Percentiles rank a stretch among this genome's conserved stretches.
These are phyloP conservation scores for Vanderwaltozyma yarrowii DNA, from an alignment of 805 yeast species.

Conservation along the genomic window DNA sequence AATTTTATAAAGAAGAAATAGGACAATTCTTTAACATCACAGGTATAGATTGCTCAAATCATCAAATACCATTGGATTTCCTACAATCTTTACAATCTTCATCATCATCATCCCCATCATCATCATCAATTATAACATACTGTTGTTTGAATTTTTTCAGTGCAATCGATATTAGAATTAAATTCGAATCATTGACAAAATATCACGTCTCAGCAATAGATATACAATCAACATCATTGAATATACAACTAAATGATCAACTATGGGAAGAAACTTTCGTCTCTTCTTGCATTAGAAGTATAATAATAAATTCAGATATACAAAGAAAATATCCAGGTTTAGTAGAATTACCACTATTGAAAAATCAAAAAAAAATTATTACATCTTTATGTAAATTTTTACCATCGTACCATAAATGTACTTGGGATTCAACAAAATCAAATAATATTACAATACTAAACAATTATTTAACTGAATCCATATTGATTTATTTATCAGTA, in stretches of 20 bases:
- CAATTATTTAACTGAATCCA: conserved; percentile 45
- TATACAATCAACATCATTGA: conserved; percentile 6
- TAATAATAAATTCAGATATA: conserved; percentile 43
- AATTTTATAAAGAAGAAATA: conserved; percentile 33
- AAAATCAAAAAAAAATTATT: conserved; percentile 14
- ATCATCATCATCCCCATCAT: too few species aligned
- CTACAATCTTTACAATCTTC: conserved; percentile 29
- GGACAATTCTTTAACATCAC: conserved; percentile 41
- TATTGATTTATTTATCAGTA: conserved; percentile 23
- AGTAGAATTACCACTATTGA: conserved; percentile 38
- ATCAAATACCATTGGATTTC: conserved; percentile 39
- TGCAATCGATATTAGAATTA: conserved; percentile 62
- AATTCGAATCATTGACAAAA: conserved; percentile 31
- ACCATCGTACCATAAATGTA: conserved; percentile 39
- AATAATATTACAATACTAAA: conserved; percentile 31
- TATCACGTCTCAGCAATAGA: conserved; percentile 26
- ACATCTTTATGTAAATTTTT: conserved; percentile 34
- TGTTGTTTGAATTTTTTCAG: conserved; percentile 69
- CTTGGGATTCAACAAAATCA: conserved; percentile 29
- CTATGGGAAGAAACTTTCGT: conserved; percentile 57
- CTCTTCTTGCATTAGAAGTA: conserved; percentile 44
- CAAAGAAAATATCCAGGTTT: conserved; percentile 50
- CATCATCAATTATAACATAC: conserved; percentile 35
- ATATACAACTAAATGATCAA: conserved; percentile 21
- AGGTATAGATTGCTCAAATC: conserved; percentile 38